These are phyloP conservation scores for Endocladia muricata DNA, from an alignment of 31 red algal species.

Conservation along the genomic window DNA sequence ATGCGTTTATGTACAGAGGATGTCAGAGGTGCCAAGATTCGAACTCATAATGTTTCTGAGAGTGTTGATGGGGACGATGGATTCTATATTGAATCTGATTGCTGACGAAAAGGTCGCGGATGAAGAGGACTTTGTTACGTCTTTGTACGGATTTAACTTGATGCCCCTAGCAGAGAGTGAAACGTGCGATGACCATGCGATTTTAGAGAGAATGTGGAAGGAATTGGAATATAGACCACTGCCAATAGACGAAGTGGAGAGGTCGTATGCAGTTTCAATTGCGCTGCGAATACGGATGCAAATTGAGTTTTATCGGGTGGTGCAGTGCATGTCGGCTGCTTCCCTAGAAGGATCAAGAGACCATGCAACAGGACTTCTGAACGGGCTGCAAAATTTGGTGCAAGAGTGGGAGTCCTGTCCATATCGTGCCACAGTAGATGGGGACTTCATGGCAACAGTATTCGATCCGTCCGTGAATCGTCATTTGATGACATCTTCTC, in stretches of 20 bases:
- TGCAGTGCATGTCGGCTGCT: slow-evolving; percentile 4
- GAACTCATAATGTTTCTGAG: slow-evolving; percentile 51
- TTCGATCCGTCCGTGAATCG: slow-evolving; percentile 61
- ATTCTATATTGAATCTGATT: slow-evolving; percentile 32
- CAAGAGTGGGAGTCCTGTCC: slow-evolving; percentile 32
- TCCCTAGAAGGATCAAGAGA: background rate
- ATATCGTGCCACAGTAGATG: slow-evolving; percentile 12
- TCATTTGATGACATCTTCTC: slow-evolving; percentile 57
- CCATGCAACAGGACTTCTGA: slow-evolving; percentile 1
- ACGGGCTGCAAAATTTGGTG: slow-evolving; percentile 18
- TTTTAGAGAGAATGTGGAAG: slow-evolving; percentile 4
- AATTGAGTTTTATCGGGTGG: slow-evolving; percentile 42
- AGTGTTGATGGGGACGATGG: slow-evolving; percentile 46
- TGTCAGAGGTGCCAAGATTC: slow-evolving; percentile 33
- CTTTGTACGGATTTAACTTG: slow-evolving; percentile 52
- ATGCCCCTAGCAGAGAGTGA: slow-evolving; percentile 3
- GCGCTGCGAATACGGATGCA: slow-evolving; percentile 31
- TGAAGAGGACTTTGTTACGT: slow-evolving; percentile 73
- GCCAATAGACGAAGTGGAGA: background rate
- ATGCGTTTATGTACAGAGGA: slow-evolving; percentile 59
- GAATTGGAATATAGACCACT: background rate
- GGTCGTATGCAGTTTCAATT: slow-evolving; percentile 3
- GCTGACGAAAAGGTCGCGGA: slow-evolving; percentile 48
- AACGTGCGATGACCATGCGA: slow-evolving; percentile 18
- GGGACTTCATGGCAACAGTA: slow-evolving; percentile 17